A percentile compares a stretch with the other conserved stretches of the same genome.
Evolutionary conservation across 129 eudicot genomes (phyloP).

Genomic region (Tagetes patula): DNA sequence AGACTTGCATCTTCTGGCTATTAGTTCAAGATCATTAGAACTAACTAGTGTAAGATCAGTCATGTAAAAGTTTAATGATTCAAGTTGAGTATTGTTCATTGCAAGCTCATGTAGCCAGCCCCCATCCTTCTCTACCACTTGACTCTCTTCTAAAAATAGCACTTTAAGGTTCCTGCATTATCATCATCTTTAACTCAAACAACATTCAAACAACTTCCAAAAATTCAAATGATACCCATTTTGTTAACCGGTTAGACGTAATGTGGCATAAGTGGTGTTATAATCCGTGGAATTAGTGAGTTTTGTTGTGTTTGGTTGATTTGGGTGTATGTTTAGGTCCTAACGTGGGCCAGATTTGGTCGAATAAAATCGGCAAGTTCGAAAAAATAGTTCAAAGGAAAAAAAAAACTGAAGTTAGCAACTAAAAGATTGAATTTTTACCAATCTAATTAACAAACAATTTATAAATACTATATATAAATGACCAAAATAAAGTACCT

Average conservation of each 20-base stretch:
- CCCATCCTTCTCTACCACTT: conserved; percentile 52
- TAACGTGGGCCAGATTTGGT: too few species aligned
- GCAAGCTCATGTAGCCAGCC: conserved; percentile 88
- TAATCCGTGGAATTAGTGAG: too few species aligned
- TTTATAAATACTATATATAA: too few species aligned
- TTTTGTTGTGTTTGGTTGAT: too few species aligned
- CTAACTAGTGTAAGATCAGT: conserved; percentile 53
- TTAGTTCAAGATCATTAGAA: conserved; percentile 57
- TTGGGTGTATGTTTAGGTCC: too few species aligned
- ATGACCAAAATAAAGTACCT: conserved; percentile 35
- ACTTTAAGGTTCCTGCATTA: conserved; percentile 58
- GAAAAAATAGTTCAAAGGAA: too few species aligned
- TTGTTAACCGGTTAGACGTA: too few species aligned
- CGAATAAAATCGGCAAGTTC: too few species aligned
- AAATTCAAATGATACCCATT: too few species aligned
- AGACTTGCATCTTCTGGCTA: conserved; percentile 61
- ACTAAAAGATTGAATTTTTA: conserved; percentile 12
- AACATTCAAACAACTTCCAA: neutral
- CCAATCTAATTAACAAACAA: neutral
- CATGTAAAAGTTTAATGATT: conserved; percentile 72
- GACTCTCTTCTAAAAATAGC: conserved; percentile 72
- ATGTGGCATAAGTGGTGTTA: too few species aligned
- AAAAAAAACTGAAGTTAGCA: neutral
- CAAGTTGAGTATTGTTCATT: conserved; percentile 63
- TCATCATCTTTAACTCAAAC: neutral